Base-by-base conservation (phyloP, 805 yeast species). In the Yarrowia sp. region DNA sequence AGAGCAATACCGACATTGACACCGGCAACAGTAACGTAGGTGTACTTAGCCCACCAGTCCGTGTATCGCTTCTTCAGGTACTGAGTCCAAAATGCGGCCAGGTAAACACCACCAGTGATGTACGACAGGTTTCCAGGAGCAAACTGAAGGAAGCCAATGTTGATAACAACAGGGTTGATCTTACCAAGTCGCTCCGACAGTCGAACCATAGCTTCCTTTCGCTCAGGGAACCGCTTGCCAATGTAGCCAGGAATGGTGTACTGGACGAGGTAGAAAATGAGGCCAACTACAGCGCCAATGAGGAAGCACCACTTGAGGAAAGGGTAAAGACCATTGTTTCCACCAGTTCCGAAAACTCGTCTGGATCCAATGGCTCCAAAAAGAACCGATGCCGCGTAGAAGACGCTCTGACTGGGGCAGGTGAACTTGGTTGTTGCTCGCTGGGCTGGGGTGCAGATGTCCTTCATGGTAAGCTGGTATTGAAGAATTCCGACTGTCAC, bases 351-450 rank as follows among this genome's bases (percentile, higher is more conserved):
- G 49, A 77, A 71, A 3, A 75, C 69, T 19, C 76, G 70, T 71
- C 82, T 83, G 8, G 91, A 89, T 3, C 89, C 89, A 71, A 86
- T 79, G 3, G 78, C 71, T 66, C 87, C 87, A 85, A 86, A 84
- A 62, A 81, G 71, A 22, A 84, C 79, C 9, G 85, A 80, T 2
- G 85, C 82, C 26, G 80, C 73, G 71, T 76, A 82, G 74, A 80
- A 81, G 21, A 79, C 73, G 16, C 71, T 70, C 26, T 75, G 76
- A 59, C 69, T 73, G 30, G 77, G 75, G 69, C 83, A 80, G 35
- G 75, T 77, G 71, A 83, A 83, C 63, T 67, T 59, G 66, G 80
- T 81, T 17, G 68, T 65, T 5, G 74, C 66, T 3, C 68, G 65
- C 49, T 67, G 67, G 82, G 69, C 61, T 67, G 70, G 44, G 66